These are phyloP conservation scores for Russula dissimulans DNA, from an alignment of 768 basidiomycete species.

Conservation along the genomic window DNA sequence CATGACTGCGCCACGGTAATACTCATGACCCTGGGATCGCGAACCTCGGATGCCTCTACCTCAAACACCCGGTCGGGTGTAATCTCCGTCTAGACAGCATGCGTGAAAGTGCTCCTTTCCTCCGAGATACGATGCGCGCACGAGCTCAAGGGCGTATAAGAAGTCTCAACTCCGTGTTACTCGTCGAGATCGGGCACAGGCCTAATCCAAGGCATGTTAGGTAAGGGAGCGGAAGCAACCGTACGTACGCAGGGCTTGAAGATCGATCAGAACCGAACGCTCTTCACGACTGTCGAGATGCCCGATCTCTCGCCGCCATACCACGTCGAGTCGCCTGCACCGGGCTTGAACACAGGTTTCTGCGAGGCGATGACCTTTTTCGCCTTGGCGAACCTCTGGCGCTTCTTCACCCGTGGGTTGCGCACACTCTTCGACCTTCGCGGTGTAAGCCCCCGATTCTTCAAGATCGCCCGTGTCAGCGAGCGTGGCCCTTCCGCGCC, in stretches of 20 bases:
- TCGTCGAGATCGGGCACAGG: no score
- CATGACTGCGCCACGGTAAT: no score
- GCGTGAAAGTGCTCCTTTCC: neutral
- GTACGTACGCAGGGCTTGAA: neutral
- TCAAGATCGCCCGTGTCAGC: constrained; percentile 82
- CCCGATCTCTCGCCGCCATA: constrained; percentile 92
- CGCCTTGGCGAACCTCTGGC: constrained; percentile 87
- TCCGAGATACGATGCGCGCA: neutral
- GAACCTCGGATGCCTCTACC: neutral
- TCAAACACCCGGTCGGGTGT: neutral
- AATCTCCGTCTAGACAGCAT: neutral
- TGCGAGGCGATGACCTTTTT: constrained; percentile 87
- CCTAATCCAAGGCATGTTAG: neutral
- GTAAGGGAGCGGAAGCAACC: neutral
- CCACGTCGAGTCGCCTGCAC: constrained; percentile 54
- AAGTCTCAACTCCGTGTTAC: neutral
- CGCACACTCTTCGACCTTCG: constrained; percentile 81
- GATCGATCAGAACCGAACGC: constrained; percentile 47
- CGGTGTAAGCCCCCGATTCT: constrained; percentile 90
- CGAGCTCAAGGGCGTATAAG: neutral
- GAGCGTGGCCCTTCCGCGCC: constrained; percentile 68
- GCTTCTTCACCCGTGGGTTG: constrained; percentile 97
- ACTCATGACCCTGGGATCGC: neutral
- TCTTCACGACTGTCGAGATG: constrained; percentile 86
- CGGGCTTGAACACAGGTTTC: constrained; percentile 89